Base-by-base conservation (phyloP, 345 rosid species). In the Hibiscus trionum region DNA sequence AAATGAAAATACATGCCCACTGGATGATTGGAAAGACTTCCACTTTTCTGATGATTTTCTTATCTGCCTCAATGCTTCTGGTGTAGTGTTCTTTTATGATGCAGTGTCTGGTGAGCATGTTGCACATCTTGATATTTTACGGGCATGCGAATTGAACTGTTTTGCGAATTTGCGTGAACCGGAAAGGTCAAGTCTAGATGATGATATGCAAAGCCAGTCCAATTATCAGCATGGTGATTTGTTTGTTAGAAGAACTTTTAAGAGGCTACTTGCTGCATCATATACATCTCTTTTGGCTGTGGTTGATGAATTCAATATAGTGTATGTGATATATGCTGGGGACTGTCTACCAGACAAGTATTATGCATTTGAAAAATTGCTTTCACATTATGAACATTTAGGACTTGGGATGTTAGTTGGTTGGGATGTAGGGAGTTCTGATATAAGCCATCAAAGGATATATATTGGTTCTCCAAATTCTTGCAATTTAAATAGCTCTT, bases 31-130 rank as follows among this genome's bases (percentile, higher is more conserved):
- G 97, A 81, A 83, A 71, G 99, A 95, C 81, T 92, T 89, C 75
- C 79, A 86, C 74, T 84, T 92, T 79, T 86, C 97, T 72, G 90
- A 89, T 82, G 84, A 84, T 64, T 86, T 89, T 83, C 95, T 92
- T 80, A 86, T 90, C 81, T 95, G 97, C 80, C 93, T 95, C 66
- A 85, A 85, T 82, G 73, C 84, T 75, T 78, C 85, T 55, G 99
- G 99, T 62, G 70, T 81, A 59, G 65, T 92, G 49, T 85, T 77
- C 78, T 84, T 90, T 66, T 88, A 88, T 80, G 85, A 75, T 75
- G 83, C 86, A 49, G 72, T 76, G 37, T 86, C 99, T 73, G 99
- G 97, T 37, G 77, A 86, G 79, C 82, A 73, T 80, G 83, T 92
- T 75, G 78, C 85, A 47, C 86, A 80, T 76, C 73, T 80, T 71